Evolutionary conservation across 2,329 filamentous ascomycete genomes (phyloP).

Genomic region (Trichoderma sp.): DNA sequence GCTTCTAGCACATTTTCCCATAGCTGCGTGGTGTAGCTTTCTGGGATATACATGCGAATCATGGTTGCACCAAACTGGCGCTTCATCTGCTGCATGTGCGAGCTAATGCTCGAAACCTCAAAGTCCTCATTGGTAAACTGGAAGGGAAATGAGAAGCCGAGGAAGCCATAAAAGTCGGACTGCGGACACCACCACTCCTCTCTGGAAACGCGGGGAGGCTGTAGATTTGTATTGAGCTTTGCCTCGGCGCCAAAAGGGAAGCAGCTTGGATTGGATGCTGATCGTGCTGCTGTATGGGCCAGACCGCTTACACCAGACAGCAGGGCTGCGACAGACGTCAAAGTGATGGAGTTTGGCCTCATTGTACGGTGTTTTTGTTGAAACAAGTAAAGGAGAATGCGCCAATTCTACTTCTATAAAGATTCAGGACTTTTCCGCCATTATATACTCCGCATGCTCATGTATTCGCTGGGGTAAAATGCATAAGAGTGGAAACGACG

Average conservation of each 20-base stretch:
- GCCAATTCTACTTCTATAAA: background rate
- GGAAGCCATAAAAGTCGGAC: slow-evolving; percentile 28
- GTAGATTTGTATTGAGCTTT: slow-evolving; percentile 21
- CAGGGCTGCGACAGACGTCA: background rate
- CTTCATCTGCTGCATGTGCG: slow-evolving; percentile 27
- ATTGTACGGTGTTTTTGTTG: background rate
- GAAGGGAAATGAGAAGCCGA: slow-evolving; percentile 29
- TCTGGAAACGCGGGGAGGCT: slow-evolving; percentile 17
- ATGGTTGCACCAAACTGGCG: slow-evolving; percentile 28
- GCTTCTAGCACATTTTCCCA: slow-evolving; percentile 28
- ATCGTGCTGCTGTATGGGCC: background rate
- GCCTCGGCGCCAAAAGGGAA: slow-evolving; percentile 27
- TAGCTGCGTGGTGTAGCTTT: slow-evolving; percentile 24
- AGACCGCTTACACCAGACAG: slow-evolving; percentile 1
- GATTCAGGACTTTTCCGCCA: background rate
- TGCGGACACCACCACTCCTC: slow-evolving; percentile 29
- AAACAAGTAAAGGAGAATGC: rapidly evolving
- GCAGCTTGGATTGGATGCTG: slow-evolving; percentile 18
- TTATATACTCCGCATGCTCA: background rate
- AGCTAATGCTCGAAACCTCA: slow-evolving; percentile 7
- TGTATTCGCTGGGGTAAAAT: background rate
- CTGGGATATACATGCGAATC: slow-evolving; percentile 29
- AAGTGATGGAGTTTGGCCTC: background rate
- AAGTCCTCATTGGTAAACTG: slow-evolving; percentile 27
- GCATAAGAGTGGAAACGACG: slow-evolving; percentile 2